Percentiles rank a stretch among this genome's conserved stretches.
Conservation (phyloP, 768 basidiomycete genomes). For the Trametes sanguinea region DNA sequence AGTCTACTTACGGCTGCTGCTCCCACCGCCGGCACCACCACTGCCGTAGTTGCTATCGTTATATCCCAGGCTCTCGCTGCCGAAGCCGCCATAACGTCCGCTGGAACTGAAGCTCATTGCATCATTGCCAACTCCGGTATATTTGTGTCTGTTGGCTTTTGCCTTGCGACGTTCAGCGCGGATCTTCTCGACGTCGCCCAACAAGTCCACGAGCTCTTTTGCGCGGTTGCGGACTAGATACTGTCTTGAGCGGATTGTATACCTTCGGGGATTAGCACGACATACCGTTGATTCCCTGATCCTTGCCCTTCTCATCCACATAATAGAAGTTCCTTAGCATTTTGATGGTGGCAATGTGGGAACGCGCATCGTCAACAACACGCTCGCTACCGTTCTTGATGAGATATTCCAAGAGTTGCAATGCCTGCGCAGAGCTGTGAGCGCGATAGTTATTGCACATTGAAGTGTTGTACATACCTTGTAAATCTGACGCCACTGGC, state of each 20-base stretch:
- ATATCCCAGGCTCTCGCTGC: slow-evolving; percentile 49
- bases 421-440: slow-evolving; percentile 50
- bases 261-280: background rate
- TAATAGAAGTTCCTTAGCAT: slow-evolving; percentile 98
- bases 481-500: slow-evolving; percentile 99
- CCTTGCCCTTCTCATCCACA: slow-evolving; percentile 98
- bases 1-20: slow-evolving; percentile 33
- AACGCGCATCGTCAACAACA: slow-evolving; percentile 95
- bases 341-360: slow-evolving; percentile 93
- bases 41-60: slow-evolving; percentile 37
- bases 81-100: slow-evolving; percentile 72
- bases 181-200: slow-evolving; percentile 90
- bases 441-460: background rate
- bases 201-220: slow-evolving; percentile 87
- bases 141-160: slow-evolving; percentile 88
- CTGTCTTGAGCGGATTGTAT: background rate
- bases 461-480: slow-evolving; percentile 54
- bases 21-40: slow-evolving; percentile 36
- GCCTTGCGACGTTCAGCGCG: slow-evolving; percentile 89
- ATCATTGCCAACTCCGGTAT: slow-evolving; percentile 85
- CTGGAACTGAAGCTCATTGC: slow-evolving; percentile 63
- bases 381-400: slow-evolving; percentile 97
- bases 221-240: slow-evolving; percentile 88
- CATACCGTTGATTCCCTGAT: slow-evolving; percentile 96
- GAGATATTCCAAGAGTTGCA: slow-evolving; percentile 93